phyloP scores from a whole-genome alignment of 139 green algal genomes.

The Desmodesmus armatus region DNA sequence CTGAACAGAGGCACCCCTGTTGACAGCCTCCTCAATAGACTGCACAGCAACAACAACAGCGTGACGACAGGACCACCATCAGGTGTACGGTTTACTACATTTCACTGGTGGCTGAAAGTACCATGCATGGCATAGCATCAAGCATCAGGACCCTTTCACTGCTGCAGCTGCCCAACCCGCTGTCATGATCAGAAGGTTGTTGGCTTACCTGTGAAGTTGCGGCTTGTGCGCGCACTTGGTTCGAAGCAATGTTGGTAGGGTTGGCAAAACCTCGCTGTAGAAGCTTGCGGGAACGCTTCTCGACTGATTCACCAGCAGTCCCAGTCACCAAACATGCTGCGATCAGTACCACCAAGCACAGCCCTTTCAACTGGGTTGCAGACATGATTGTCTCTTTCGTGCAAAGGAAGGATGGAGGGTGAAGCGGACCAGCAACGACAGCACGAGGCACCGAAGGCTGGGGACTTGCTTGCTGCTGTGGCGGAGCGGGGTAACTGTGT shows the following conservation, averaged over 20 bases:
- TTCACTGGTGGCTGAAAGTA: neutral
- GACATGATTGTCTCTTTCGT: no score
- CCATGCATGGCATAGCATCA: neutral
- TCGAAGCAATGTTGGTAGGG: neutral
- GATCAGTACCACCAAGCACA: no score
- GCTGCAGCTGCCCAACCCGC: neutral
- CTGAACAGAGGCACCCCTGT: neutral
- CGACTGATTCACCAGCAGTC: no score
- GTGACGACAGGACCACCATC: neutral
- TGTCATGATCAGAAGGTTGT: neutral
- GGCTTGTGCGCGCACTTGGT: constrained; percentile 3
- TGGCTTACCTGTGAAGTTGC: constrained; percentile 17
- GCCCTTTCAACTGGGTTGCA: no score
- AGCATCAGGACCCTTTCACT: neutral
- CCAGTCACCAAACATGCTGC: no score
- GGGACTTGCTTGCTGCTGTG: no score
- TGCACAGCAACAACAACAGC: neutral
- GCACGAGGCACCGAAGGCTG: no score
- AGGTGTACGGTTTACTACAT: neutral
- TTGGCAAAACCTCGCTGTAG: neutral
- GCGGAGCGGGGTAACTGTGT: no score
- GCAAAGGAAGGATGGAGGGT: no score
- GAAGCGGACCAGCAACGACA: no score
- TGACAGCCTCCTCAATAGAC: constrained; percentile 7
- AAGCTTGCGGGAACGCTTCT: neutral